A percentile compares a stretch with the other conserved stretches of the same genome.
Conservation (phyloP, 495 filamentous ascomycete species). For the Oleoguttula mirabilis region DNA sequence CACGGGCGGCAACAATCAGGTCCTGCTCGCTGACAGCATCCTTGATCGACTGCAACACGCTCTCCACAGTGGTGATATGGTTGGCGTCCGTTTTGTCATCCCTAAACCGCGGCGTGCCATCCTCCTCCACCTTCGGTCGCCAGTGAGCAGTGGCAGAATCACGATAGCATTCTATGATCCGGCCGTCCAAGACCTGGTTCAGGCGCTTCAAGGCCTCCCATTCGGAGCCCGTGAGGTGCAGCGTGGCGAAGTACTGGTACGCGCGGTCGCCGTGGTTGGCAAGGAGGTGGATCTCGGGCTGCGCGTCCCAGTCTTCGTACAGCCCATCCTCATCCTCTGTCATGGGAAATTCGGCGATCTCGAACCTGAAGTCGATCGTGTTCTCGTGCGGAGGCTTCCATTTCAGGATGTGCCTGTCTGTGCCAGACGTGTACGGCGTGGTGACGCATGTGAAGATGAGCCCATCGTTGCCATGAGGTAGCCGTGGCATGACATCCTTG, state of each 20-base stretch:
- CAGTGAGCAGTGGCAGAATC: constrained; percentile 54
- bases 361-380: constrained; percentile 78
- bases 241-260: constrained; percentile 50
- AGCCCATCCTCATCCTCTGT: constrained; percentile 35
- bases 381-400: constrained; percentile 94
- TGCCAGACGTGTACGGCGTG: constrained; percentile 75
- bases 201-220: constrained; percentile 72
- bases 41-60: constrained; percentile 70
- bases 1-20: constrained; percentile 47
- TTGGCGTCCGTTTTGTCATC: constrained; percentile 90
- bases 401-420: constrained; percentile 85
- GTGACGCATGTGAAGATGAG: constrained; percentile 90
- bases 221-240: constrained; percentile 60
- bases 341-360: constrained; percentile 55
- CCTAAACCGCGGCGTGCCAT: constrained; percentile 53
- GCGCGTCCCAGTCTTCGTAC: constrained; percentile 46
- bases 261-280: constrained; percentile 42
- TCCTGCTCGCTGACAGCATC: constrained; percentile 59
- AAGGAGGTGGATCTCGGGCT: constrained; percentile 43
- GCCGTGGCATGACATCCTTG: constrained; percentile 61
- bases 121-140: constrained; percentile 47
- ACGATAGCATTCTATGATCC: constrained; percentile 78
- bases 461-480: constrained; percentile 89
- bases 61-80: constrained; percentile 65
- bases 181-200: constrained; percentile 59